These are phyloP conservation scores for Apocynum venetum DNA, from an alignment of 257 asterid genomes.

Conservation along the genomic window DNA sequence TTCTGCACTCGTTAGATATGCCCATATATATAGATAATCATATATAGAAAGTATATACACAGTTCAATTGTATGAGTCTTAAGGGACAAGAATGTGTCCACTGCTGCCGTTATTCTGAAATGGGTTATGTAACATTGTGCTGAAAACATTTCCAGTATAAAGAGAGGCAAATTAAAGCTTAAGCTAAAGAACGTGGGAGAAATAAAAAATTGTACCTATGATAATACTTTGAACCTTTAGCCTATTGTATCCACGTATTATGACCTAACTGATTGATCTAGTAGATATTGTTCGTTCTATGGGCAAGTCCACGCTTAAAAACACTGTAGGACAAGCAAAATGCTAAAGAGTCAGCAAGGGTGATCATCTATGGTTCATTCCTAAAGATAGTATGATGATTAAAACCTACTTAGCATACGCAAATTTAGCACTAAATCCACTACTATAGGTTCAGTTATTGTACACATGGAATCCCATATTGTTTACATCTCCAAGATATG, in stretches of 20 bases:
- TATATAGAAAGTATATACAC: background rate
- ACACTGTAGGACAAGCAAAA: too few species aligned
- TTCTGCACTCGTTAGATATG: background rate
- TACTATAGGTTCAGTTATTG: background rate
- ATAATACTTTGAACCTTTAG: too few species aligned
- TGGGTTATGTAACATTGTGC: background rate
- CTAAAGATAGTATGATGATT: conserved; percentile 10
- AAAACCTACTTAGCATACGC: conserved; percentile 13
- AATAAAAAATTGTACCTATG: too few species aligned
- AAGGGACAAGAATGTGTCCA: background rate
- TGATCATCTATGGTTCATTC: too few species aligned
- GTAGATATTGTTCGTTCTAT: too few species aligned
- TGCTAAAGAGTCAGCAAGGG: background rate
- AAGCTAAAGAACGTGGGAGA: background rate
- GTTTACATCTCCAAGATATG: too few species aligned
- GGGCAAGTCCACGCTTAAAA: too few species aligned
- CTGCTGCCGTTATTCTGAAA: background rate
- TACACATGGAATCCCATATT: background rate
- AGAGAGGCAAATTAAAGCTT: too few species aligned
- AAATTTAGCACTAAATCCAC: conserved; percentile 19
- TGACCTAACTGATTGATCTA: too few species aligned
- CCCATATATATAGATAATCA: background rate
- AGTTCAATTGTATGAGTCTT: background rate
- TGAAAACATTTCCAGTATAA: background rate
- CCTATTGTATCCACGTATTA: too few species aligned